These are phyloP conservation scores for Colletotrichum sp. DNA, from an alignment of 2,329 filamentous ascomycete species.

Conservation along the genomic window DNA sequence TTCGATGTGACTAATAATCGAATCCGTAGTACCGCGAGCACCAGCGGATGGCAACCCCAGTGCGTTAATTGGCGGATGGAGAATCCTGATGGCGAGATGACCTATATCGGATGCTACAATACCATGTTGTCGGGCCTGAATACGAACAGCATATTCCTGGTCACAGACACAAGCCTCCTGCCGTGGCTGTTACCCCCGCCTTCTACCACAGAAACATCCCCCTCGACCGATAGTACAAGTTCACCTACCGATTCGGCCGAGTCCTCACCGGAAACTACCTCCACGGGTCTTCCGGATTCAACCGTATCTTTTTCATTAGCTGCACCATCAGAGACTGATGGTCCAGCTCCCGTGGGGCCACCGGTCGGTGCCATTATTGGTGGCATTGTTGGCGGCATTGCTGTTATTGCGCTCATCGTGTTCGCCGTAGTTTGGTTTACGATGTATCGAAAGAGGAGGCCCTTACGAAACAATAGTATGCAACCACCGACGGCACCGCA, in stretches of 20 bases:
- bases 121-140: neutral
- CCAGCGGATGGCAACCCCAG: neutral
- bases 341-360: neutral
- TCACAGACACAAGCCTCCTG: neutral
- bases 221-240: neutral
- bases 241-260: neutral
- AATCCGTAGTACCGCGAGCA: neutral
- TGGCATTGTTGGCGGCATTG: conserved; percentile 39
- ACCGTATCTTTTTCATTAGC: neutral
- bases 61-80: neutral
- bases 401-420: conserved; percentile 31
- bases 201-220: neutral
- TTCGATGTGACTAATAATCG: neutral
- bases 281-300: neutral
- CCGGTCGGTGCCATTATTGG: conserved; percentile 38
- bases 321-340: neutral
- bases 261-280: neutral
- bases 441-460: conserved; percentile 25
- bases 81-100: neutral
- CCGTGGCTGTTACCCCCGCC: neutral
- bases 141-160: neutral
- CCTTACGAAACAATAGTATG: neutral
- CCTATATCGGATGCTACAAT: neutral
- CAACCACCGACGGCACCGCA: neutral
- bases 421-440: conserved; percentile 30